A percentile compares a stretch with the other conserved stretches of the same genome.
Evolutionary conservation across 2,329 filamentous ascomycete species (phyloP).

Genomic region (Botryotinia calthae): DNA sequence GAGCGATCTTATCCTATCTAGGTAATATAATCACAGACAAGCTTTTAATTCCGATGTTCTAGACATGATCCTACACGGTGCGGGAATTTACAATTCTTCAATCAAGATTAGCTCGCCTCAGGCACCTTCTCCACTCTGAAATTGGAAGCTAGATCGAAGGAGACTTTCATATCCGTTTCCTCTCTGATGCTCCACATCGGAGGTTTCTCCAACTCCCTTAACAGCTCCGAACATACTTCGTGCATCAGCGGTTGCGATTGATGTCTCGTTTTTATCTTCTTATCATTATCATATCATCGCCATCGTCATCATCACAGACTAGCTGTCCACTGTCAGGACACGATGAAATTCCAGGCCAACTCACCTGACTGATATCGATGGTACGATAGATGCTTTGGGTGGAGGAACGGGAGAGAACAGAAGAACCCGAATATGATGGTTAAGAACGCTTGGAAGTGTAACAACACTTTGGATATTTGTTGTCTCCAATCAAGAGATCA

Average conservation of each 20-base stretch:
- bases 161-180: background rate
- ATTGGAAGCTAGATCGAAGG: background rate
- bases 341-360: background rate
- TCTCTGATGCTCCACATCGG: background rate
- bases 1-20: background rate
- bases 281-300: background rate
- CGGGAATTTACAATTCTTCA: background rate
- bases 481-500: constrained; percentile 10
- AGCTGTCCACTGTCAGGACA: no score
- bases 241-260: background rate
- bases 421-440: background rate
- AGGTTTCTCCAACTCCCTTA: background rate
- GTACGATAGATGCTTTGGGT: background rate
- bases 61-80: background rate
- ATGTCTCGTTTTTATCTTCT: background rate
- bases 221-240: background rate
- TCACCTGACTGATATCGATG: background rate
- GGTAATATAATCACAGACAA: background rate
- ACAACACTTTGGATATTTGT: background rate
- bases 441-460: background rate
- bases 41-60: background rate
- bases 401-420: background rate
- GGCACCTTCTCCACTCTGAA: background rate
- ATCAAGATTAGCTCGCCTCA: background rate
- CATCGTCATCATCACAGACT: background rate